phyloP scores from a whole-genome alignment of 2,329 filamentous ascomycete species.

The Trichophaea hybrida region DNA sequence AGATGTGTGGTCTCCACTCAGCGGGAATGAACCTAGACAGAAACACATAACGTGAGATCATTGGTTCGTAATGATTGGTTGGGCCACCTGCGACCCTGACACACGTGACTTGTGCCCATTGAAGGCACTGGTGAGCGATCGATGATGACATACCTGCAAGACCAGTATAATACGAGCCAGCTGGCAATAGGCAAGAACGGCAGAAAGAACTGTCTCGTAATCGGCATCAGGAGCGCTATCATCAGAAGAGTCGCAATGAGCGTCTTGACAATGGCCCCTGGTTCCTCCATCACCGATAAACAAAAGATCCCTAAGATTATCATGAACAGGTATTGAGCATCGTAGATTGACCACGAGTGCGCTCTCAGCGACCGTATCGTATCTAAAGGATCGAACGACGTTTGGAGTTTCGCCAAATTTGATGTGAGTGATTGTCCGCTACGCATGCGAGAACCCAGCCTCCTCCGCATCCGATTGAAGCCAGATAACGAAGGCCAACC shows the following conservation, averaged over 20 bases:
- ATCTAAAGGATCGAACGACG: slow-evolving; percentile 66
- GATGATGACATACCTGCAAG: slow-evolving; percentile 59
- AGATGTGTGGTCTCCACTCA: slow-evolving; percentile 81
- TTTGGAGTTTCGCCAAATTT: slow-evolving; percentile 61
- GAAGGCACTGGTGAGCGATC: not conserved
- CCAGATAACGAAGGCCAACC: slow-evolving; percentile 26
- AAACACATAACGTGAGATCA: not conserved
- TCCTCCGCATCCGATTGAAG: slow-evolving; percentile 32
- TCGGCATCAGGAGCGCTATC: slow-evolving; percentile 60
- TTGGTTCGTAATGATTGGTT: not conserved
- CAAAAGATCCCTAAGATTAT: slow-evolving; percentile 66
- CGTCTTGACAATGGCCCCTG: slow-evolving; percentile 66
- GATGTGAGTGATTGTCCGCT: slow-evolving; percentile 52
- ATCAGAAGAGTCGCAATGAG: slow-evolving; percentile 52
- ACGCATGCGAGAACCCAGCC: slow-evolving; percentile 54
- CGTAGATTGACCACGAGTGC: slow-evolving; percentile 68
- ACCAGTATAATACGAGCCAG: slow-evolving; percentile 85
- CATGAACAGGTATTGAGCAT: slow-evolving; percentile 70
- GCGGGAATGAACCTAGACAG: slow-evolving; percentile 63
- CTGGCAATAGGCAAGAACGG: slow-evolving; percentile 72
- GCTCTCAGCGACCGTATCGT: slow-evolving; percentile 60
- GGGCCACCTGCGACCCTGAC: not conserved
- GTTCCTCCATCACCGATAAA: slow-evolving; percentile 62
- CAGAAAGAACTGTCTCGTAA: slow-evolving; percentile 80
- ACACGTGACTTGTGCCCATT: slow-evolving; percentile 8